Evolutionary conservation across 306 rosid genomes (phyloP), one percentile per base, ranked within the genome.

Genomic region (Cotoneaster glaucophyllus): DNA sequence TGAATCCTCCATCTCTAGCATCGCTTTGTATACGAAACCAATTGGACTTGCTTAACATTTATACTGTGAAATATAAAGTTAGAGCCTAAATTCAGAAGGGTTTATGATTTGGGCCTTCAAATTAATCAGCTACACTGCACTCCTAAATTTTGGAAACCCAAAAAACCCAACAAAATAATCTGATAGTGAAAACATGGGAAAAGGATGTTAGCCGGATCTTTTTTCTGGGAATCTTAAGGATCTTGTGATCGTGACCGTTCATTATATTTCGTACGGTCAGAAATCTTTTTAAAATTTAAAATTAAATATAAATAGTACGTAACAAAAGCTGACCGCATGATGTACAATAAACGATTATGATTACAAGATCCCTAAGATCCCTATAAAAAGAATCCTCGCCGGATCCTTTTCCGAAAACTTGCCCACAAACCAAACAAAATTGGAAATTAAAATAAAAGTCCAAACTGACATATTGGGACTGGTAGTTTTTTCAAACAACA

Each of bases 381-480:
- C 6, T 31, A 5, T 1, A 1, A 5, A 32, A 32, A 32, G 6
- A 1, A 32, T 32, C 7, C 6, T 2, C 2, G 29, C 29, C 29
- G 39, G 2, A 34, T 6, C 8, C 8, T 34, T 34, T 34, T 34
- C 39, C 2, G 12, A 54, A 54, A 54, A 22, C 4, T n/a, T 67
- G 22, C 54, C 25, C 39, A 10, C 67, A 17, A 5, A 9, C 19
- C 67, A 56, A 18, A 72, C 7, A 8, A 57, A 14, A 8, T 22
- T 26, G 11, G 12, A 15, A 24, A 8, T 11, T 7, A 73, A 58
- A n/a, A 10, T 10, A 72, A 25, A 25, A 39, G 52, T 24, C 37
- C 56, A 41, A 43, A 52, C 70, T 62, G 77, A 41, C 61, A 62
- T 62, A 6, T 43, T 61, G 77, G 77, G 29, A 19, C 77, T 19